Evolutionary conservation across 1,139 yeast genomes (phyloP), one percentile per base, ranked within the genome.

Genomic region (Yamadazyma triangularis): DNA sequence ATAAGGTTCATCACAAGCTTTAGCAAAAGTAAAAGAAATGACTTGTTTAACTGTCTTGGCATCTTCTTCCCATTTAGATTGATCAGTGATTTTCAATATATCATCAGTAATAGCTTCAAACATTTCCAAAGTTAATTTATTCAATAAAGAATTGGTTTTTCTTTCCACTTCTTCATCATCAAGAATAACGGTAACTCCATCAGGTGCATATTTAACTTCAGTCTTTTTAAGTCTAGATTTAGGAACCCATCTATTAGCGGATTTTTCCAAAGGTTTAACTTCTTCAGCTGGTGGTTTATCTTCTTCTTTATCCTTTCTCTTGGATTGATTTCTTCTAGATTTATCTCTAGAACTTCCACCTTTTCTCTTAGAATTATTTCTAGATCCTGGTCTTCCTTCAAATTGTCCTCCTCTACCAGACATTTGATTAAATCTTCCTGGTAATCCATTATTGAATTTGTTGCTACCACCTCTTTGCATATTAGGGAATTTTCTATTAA

Each of bases 1-100:
- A 59, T 88, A 93, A 28, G 96, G 95, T 66, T 91, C 99, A 60
- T 91, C 99, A 58, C 93, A 83, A 13, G 98, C 98, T 65, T 91
- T 91, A 41, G 91, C 93, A 63, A 89, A 91, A 1, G 95, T 85
- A 36, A 85, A 74, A 46, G 85, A 86, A 40, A 91, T 79, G 38
- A 89, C 86, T 51, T 77, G 77, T 55, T 82, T 81, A 41, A 89
- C 69, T 11, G 96, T 81, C 47, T 77, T 71, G 27, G 94, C 94
- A 51, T 86, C 88, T 26, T 73, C 79, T 64, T 91, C 97, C 77
- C 81, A 81, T 63, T 76, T 75, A 15, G 96, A 81, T 68, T 89
- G 97, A 36, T 81, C 73, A 19, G 95, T 88, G 54, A 93, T 71
- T 27, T 65, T 71, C 48, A 89, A 63, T 38, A 91, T 74, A 39